phyloP scores from a whole-genome alignment of 352 stramenopile genomes.

The Globisporangium echinulatum region DNA sequence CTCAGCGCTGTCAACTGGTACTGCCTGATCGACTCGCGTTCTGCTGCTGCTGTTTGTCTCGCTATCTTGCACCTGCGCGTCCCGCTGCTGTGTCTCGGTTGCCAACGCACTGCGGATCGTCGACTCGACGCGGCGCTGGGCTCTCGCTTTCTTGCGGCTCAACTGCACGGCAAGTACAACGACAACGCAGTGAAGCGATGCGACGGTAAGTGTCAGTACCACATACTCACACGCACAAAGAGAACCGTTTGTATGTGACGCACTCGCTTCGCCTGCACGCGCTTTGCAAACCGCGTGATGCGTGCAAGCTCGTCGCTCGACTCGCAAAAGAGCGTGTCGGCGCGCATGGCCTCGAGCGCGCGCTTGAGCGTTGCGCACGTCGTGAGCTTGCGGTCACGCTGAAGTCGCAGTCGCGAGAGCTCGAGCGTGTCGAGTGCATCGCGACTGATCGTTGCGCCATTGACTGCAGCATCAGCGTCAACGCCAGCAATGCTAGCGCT shows the following conservation, averaged over 20 bases:
- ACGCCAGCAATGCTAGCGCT: too few species aligned
- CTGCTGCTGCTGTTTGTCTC: not conserved
- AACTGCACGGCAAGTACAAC: not conserved
- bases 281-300: constrained; percentile 16
- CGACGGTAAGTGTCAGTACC: too few species aligned
- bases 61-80: too few species aligned
- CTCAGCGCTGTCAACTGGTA: not conserved
- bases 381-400: constrained; percentile 17
- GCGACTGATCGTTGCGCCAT: not conserved
- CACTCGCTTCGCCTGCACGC: constrained; percentile 27
- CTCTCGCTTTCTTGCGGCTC: constrained; percentile 11
- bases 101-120: constrained; percentile 6
- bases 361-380: constrained; percentile 16
- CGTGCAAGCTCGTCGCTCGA: not conserved
- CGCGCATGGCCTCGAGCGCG: constrained; percentile 15
- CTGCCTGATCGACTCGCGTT: not conserved
- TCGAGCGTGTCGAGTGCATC: constrained; percentile 9
- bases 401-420: constrained; percentile 18
- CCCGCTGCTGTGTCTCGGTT: not conserved
- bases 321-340: constrained; percentile 12
- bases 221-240: too few species aligned
- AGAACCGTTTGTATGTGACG: not conserved
- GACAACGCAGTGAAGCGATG: too few species aligned
- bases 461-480: too few species aligned
- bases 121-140: constrained; percentile 2